Evolutionary conservation across 129 eudicot genomes (phyloP), one percentile per base, ranked within the genome.

Genomic region (Solidago caesia): DNA sequence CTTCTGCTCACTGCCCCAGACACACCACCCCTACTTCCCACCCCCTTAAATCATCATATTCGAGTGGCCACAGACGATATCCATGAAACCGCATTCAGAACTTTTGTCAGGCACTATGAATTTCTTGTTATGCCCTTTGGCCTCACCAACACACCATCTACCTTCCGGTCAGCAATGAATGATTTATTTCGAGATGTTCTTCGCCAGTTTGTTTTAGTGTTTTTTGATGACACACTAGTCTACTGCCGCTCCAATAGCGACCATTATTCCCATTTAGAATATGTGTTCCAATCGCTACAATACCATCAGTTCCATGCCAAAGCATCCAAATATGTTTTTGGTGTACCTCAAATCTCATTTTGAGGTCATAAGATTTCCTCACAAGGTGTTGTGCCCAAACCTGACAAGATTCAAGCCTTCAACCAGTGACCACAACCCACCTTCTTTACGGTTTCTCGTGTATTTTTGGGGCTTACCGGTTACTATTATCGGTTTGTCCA

Each of bases 131-230:
- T n/a, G n/a, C n/a, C n/a, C n/a, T n/a, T n/a, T n/a, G n/a, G n/a
- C n/a, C 51, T 66, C 4, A 11, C 61, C 1, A 68, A 68, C 15
- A 45, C 73, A 10, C 73, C 60, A 3, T 68, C 73, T 4, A 25
- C 73, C 3, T 68, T 68, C 6, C 73, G 26, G 11, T 4, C 73
- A 1, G 44, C 73, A 8, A 68, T 68, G 73, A 68, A 68, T 11
- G 72, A 68, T 9, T 41, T 68, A 1, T 68, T 68, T 12, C 72
- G 59, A 0, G 7, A 2, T 4, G 72, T 47, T 1, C 44, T 47
- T 4, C 15, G 72, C 0, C 7, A 66, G 5, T 64, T 41, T 64
- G 48, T 64, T 5, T 2, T 63, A 10, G 68, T 33, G 0, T 64
- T 64, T 42, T 64, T 64, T 13, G 25, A 64, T 6, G 68, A 39